Percentiles rank a stretch among this genome's conserved stretches.
These are phyloP conservation scores for Leccinum aurantiacum DNA, from an alignment of 768 basidiomycete species.

Conservation along the genomic window DNA sequence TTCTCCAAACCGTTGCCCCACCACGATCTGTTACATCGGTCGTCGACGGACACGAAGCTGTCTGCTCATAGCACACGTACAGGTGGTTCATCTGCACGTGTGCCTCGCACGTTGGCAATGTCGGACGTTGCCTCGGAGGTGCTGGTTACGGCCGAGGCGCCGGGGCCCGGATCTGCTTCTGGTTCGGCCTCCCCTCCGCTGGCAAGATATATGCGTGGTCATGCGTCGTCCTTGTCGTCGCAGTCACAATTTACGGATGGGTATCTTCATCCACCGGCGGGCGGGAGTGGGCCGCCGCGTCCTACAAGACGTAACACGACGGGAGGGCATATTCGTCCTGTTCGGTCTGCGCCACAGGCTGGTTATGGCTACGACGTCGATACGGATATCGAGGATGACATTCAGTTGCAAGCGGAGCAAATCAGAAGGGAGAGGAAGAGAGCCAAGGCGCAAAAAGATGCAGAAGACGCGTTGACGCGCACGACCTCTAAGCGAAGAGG, in stretches of 20 bases:
- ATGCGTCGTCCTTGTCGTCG: slow-evolving; percentile 25
- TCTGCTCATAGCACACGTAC: slow-evolving; percentile 31
- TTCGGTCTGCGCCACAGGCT: slow-evolving; percentile 31
- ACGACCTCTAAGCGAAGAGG: slow-evolving; percentile 25
- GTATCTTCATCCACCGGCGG: slow-evolving; percentile 51
- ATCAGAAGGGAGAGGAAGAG: slow-evolving; percentile 83
- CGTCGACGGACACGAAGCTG: slow-evolving; percentile 52
- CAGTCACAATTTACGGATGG: slow-evolving; percentile 39
- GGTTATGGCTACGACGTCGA: slow-evolving; percentile 41
- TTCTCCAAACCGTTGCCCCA: slow-evolving; percentile 22
- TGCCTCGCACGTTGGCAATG: slow-evolving; percentile 6
- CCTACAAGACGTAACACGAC: slow-evolving; percentile 71
- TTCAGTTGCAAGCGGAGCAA: slow-evolving; percentile 85
- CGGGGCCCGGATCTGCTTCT: slow-evolving; percentile 17
- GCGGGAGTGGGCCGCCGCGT: slow-evolving; percentile 29
- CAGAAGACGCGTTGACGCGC: slow-evolving; percentile 55
- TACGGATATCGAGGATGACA: slow-evolving; percentile 51
- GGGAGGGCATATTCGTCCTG: slow-evolving; percentile 45
- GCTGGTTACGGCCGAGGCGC: slow-evolving; percentile 17
- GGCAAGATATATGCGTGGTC: slow-evolving; percentile 21
- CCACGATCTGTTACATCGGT: slow-evolving; percentile 40
- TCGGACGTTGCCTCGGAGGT: slow-evolving; percentile 23
- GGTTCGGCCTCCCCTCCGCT: slow-evolving; percentile 20
- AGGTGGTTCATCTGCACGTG: slow-evolving; percentile 21
- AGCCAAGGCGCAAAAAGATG: slow-evolving; percentile 62